Evolutionary conservation across 2,329 filamentous ascomycete species (phyloP), one percentile per base, ranked within the genome.

Genomic region (Fusarium camptoceras): DNA sequence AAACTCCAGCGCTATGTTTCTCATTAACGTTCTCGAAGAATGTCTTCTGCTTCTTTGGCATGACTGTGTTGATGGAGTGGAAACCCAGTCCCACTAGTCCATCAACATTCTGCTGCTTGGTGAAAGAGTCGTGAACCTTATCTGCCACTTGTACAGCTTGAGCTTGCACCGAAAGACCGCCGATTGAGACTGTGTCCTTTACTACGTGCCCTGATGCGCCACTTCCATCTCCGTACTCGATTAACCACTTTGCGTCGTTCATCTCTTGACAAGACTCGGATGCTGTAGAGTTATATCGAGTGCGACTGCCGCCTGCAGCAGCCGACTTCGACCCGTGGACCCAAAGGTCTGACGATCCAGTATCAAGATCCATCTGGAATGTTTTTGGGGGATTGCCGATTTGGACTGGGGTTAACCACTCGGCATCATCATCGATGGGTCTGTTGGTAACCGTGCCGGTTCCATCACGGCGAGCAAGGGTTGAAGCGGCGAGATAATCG

Each of bases 341-440:
- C 83, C 83, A 84, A 20, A 84, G 75, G 54, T 85, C 83, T 6
- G 82, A 81, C 1, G 82, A 84, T 0, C 83, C 83, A 0, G 83
- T 85, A 50, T 85, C 83, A 43, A 85, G 80, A 64, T 83, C 80
- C 49, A 85, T 74, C 30, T 80, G 78, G 31, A 84, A 75, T 1
- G 78, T 81, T 68, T 81, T 80, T 12, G 81, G 75, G 5, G 82
- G 82, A 8, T 80, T 81, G 12, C 82, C 82, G 24, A 84, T 81
- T 37, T 79, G 74, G 9, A 83, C 80, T 6, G 81, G 79, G 3
- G 78, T 77, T 31, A 83, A 66, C 68, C 81, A 83, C 68, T 82
- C 81, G 30, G 70, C 59, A 44, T 82, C 80, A 48, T 74, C 64
- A 4, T 75, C 51, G 54, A 76, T 65, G 1, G 81, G 80, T 0